Evolutionary conservation across 2,329 filamentous ascomycete genomes (phyloP), one percentile per base, ranked within the genome.

Genomic region (Ceratocystis cacaofunesta): DNA sequence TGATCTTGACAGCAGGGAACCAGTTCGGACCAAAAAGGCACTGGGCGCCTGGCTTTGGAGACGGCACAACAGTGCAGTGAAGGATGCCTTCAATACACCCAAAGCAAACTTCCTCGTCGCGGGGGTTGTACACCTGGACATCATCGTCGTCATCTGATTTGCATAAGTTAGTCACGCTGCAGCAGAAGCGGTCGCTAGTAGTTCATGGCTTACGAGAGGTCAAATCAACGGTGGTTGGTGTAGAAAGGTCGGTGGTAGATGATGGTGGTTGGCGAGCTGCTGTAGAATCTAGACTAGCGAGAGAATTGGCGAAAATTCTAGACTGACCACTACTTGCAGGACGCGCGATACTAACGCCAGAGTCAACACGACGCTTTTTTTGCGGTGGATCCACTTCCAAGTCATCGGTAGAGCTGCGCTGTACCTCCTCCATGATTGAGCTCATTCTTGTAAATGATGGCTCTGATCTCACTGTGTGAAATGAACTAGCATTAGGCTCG

Each of bases 1-100:
- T 78, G 41, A 95, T 81, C 72, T 88, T 92, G 70, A 94, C 87
- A 15, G 82, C 78, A 1, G 90, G 89, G 82, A 88, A 91, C 69
- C 85, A 82, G 55, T 73, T 73, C 64, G 82, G 75, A 55, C 82
- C 77, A 69, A 83, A 84, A 8, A 88, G 77, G 22, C 80, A 77
- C 67, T 83, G 79, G 28, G 80, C 78, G 36, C 81, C 81, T 1
- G 87, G 84, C 70, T 85, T 90, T 0, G 85, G 84, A 1, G 80
- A 82, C 0, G 90, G 90, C 1, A 92, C 83, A 44, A 78, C 76
- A 70, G 84, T 80, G 68, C 86, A 87, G 68, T 86, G 84, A 52
- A 94, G 78, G 64, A 78, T 82, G 1, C 85, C 81, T 65, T 90
- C 85, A 22, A 95, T 75, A 75, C 88, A 87, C 52, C 90, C 90